Base-by-base conservation (phyloP, 176 grass and related monocot species). In the Paspalum vaginatum region DNA sequence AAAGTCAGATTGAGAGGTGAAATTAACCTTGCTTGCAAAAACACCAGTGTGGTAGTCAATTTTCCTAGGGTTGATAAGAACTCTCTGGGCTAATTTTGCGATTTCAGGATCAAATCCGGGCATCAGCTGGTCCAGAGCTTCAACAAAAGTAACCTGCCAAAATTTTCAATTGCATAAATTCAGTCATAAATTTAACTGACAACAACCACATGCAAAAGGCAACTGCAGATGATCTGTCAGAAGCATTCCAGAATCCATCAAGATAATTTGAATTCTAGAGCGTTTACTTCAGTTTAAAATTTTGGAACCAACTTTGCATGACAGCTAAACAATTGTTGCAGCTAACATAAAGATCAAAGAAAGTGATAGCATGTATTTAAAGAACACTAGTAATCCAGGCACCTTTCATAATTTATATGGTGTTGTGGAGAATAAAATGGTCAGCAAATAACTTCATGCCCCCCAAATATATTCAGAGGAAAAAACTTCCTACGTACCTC, bases 41-140 rank as follows among this genome's bases (percentile, higher is more conserved):
- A 94, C 95, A 66, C 90, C 88, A 48, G 86, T 94, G 76, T 98
- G 90, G 87, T 92, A 92, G 55, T 98, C 95, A 39, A 98, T 94
- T 65, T 89, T 97, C 68, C 89, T 85, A 85, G 95, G 86, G 80
- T 94, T 98, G 49, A 98, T 98, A 70, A 98, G 91, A 84, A 98
- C 65, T 87, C 95, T 90, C 72, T 98, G 92, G 22, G 95, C 95
- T 41, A 98, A 90, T 77, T 98, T 98, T 76, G 88, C 89, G 61
- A 98, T 98, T 87, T 94, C 95, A 67, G 89, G 95, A 87, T 94
- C 95, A 81, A 98, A 98, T 79, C 95, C 95, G 67, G 92, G 95
- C 95, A 98, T 98, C 51, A 98, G 71, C 70, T 98, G 95, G 76
- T 98, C 92, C 71, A 98, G 83, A 88, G 90, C 92, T 92, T 98